A percentile compares a stretch with the other conserved stretches of the same genome.
Conservation (phyloP, 306 rosid species). For the Quillaja saponaria region DNA sequence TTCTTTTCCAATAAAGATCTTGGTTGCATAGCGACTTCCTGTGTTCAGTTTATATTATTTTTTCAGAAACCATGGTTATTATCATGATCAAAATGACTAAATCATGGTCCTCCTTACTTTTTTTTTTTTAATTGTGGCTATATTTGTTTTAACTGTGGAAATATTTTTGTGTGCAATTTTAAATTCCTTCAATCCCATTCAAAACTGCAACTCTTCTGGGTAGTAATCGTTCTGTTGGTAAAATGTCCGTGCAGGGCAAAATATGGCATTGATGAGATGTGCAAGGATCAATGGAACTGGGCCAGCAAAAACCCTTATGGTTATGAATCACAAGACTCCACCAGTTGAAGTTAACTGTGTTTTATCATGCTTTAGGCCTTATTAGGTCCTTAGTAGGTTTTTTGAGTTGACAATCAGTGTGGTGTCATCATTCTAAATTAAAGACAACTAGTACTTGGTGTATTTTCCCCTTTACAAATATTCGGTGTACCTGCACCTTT, state of each 20-base stretch:
- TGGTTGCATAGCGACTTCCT: constrained; percentile 5
- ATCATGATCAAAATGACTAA: not conserved
- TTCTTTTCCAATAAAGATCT: not conserved
- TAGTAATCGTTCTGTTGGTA: not conserved
- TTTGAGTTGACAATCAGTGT: constrained; percentile 27
- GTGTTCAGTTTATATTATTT: constrained; percentile 10
- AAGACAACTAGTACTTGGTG: constrained; percentile 30
- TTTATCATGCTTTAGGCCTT: constrained; percentile 42
- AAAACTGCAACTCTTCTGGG: not conserved
- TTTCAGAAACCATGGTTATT: not conserved
- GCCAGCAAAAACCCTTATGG: constrained; percentile 96
- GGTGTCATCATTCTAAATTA: constrained; percentile 38
- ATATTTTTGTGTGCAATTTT: not conserved
- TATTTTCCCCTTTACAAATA: too few species aligned
- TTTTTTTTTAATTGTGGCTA: too few species aligned
- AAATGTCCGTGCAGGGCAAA: constrained; percentile 64
- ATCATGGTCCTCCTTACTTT: not conserved
- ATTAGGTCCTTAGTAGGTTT: constrained; percentile 28
- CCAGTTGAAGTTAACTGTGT: constrained; percentile 33
- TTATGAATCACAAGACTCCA: constrained; percentile 54
- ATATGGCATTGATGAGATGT: constrained; percentile 87
- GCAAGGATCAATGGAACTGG: constrained; percentile 99
- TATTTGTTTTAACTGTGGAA: too few species aligned
- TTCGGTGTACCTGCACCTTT: too few species aligned
- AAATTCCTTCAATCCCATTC: not conserved